Evolutionary conservation across 192 early-diverging fungal genomes (phyloP).

Genomic region (Piromyces finnis): DNA sequence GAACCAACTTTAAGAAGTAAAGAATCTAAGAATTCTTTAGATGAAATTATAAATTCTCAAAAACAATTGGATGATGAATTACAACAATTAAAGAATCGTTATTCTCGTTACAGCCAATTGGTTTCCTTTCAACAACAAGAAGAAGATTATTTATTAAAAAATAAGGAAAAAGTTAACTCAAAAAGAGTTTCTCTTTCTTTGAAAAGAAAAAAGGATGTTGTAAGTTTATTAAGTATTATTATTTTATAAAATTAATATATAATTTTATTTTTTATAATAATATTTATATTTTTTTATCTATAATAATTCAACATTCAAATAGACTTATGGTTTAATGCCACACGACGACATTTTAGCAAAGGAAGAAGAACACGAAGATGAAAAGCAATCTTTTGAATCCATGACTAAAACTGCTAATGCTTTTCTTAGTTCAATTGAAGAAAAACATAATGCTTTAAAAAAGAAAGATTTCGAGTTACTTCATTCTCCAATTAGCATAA

Average conservation of each 20-base stretch:
- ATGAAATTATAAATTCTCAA: neutral
- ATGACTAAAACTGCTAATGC: neutral
- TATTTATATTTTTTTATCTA: neutral
- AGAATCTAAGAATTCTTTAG: neutral
- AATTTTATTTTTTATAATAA: no score
- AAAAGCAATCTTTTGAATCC: neutral
- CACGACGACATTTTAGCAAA: neutral
- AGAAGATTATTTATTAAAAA: neutral
- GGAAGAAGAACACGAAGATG: neutral
- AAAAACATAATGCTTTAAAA: neutral
- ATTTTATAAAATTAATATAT: no score
- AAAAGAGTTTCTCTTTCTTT: neutral
- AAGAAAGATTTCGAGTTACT: neutral
- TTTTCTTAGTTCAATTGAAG: neutral
- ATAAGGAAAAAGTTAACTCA: neutral
- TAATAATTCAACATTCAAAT: no score
- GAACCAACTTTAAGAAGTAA: neutral
- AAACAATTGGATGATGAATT: neutral
- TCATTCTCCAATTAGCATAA: neutral
- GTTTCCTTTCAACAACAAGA: neutral
- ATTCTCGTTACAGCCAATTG: neutral
- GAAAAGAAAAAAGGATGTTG: neutral
- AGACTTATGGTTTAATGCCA: neutral
- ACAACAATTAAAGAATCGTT: neutral
- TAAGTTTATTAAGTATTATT: neutral